Conservation (phyloP, 495 filamentous ascomycete genomes). For the Xylaria grammica region DNA sequence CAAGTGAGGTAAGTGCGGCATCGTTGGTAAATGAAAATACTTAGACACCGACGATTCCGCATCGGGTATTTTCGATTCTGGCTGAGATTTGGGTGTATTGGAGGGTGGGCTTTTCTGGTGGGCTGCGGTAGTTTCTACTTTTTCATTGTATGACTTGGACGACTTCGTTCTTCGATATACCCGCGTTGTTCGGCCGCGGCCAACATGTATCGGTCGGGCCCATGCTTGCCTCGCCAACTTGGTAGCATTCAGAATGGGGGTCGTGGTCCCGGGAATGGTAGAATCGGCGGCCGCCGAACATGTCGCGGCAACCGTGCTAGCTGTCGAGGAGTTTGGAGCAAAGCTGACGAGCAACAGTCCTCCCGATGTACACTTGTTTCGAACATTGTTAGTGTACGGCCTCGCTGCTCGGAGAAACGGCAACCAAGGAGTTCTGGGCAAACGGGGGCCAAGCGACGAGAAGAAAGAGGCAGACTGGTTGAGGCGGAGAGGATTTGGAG, state of each 20-base stretch:
- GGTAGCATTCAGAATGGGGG: slow-evolving; percentile 42
- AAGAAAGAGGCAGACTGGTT: slow-evolving; percentile 27
- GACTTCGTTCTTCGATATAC: slow-evolving; percentile 46
- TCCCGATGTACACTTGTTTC: slow-evolving; percentile 50
- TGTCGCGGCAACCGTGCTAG: slow-evolving; percentile 45
- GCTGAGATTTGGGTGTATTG: slow-evolving; percentile 21
- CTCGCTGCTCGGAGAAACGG: slow-evolving; percentile 31
- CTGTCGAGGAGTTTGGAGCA: slow-evolving; percentile 44
- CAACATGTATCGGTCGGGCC: slow-evolving; percentile 34
- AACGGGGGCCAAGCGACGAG: slow-evolving; percentile 26
- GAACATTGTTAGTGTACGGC: slow-evolving; percentile 37
- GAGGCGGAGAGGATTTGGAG: slow-evolving; percentile 25
- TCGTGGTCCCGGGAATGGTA: slow-evolving; percentile 36
- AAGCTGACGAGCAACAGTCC: slow-evolving; percentile 47
- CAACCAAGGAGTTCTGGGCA: slow-evolving; percentile 27
- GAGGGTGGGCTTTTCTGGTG: slow-evolving; percentile 27
- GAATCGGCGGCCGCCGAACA: slow-evolving; percentile 49
- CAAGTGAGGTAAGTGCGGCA: slow-evolving; percentile 71
- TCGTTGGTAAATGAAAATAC: slow-evolving; percentile 67
- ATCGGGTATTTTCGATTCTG: slow-evolving; percentile 30
- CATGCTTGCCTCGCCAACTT: slow-evolving; percentile 47
- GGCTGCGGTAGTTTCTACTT: slow-evolving; percentile 18
- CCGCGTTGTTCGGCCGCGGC: slow-evolving; percentile 33
- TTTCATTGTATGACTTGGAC: slow-evolving; percentile 29
- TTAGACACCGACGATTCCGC: slow-evolving; percentile 51